Percentiles rank a stretch among this genome's conserved stretches.
Evolutionary conservation across 148 eudicot species (phyloP).

Genomic region (Gaultheria prostrata): DNA sequence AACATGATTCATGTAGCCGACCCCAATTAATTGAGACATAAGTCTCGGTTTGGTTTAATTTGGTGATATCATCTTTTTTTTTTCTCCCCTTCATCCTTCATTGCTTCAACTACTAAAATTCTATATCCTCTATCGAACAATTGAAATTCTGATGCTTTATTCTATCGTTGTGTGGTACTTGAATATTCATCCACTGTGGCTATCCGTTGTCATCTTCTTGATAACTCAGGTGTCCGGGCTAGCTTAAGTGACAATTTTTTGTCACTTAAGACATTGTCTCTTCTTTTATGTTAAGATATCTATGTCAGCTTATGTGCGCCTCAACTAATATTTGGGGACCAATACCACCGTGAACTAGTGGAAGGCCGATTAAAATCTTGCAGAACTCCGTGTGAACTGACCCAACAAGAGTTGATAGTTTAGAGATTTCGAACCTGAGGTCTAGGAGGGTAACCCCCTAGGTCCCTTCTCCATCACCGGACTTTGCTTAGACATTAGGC

Average conservation of each 20-base stretch:
- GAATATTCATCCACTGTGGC: conserved; percentile 7
- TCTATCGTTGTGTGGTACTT: conserved; percentile 8
- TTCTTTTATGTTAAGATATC: too few species aligned
- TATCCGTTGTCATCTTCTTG: background rate
- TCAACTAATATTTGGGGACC: background rate
- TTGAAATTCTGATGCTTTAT: conserved; percentile 18
- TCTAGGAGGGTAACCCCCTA: background rate
- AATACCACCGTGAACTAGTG: background rate
- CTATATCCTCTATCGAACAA: conserved; percentile 16
- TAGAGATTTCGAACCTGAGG: background rate
- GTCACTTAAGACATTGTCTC: too few species aligned
- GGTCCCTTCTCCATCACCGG: background rate
- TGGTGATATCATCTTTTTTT: too few species aligned
- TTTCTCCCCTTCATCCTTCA: too few species aligned
- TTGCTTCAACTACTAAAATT: conserved; percentile 15
- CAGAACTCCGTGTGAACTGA: background rate
- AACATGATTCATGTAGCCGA: too few species aligned
- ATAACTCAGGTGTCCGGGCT: too few species aligned
- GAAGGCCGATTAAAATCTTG: background rate
- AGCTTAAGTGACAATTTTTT: too few species aligned
- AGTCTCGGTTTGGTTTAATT: too few species aligned
- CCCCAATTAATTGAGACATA: too few species aligned
- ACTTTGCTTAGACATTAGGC: background rate
- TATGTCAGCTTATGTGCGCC: background rate
- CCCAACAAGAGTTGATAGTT: background rate